Base-by-base conservation (phyloP, 2,329 filamentous ascomycete genomes). In the Cladosporium sp. region DNA sequence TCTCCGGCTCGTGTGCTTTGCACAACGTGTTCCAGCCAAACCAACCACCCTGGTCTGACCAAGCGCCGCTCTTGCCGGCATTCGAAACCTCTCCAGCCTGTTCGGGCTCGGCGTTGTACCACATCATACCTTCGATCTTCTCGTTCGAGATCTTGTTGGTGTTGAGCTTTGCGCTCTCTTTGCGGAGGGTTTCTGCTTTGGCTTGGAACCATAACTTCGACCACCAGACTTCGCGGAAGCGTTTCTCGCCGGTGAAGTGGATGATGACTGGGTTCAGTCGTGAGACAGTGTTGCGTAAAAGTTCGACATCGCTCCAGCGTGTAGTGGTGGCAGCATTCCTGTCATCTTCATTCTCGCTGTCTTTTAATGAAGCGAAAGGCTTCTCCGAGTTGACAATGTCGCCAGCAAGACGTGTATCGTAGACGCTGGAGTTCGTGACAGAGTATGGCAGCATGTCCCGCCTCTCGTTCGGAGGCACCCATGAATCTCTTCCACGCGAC, bases 401-500 rank as follows among this genome's bases (percentile, higher is more conserved):
- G 21, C 65, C 62, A 1, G 70, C 66, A 18, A 74, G 62, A 14
- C 54, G 64, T 25, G 71, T 67, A 2, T 67, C 57, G 64, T 68
- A 71, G 13, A 68, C 65, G 21, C 64, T 67, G 1, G 60, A 63
- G 28, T 67, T 64, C 14, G 65, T 66, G 25, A 63, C 36, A 13
- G 62, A 39, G 32, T 63, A 63, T 11, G 60, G 60, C 16, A 63
- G 49, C 60, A 56, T 30, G 34, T 63, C 60, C 16, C 58, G 53
- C 21, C 61, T 56, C 23, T 57, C 63, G 18, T 34, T 23, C 0
- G 66, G 65, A n/a, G 67, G 54, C 14, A 34, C 39, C 68, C 69
- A 72, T 2, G 70, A 66, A 21, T 77, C 74, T 2, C 78, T 75
- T 32, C 79, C 73, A 10, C 76, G 72, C 67, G 79, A 79, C 70